A percentile compares a stretch with the other conserved stretches of the same genome.
phyloP scores from a whole-genome alignment of 176 grass and related monocot species.

The Stipa capillata region DNA sequence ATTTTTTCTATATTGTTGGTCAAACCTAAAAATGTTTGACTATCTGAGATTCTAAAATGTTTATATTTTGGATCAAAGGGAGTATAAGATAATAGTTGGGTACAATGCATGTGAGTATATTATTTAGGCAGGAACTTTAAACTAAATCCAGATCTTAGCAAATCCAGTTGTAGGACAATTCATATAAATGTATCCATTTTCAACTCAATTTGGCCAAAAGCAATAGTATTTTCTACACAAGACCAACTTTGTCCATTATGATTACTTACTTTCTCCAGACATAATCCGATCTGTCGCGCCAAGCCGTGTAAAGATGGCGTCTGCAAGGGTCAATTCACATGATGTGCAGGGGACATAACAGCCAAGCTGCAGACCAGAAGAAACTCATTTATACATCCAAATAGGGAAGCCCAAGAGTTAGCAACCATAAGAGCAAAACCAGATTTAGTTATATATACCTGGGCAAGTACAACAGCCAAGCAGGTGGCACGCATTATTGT shows the following conservation, averaged over 20 bases:
- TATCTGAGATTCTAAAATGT: too few species aligned
- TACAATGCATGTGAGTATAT: not conserved
- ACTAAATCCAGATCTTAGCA: not conserved
- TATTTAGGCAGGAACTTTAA: not conserved
- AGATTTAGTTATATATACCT: conserved; percentile 40
- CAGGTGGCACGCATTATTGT: conserved; percentile 93
- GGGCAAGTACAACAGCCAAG: conserved; percentile 73
- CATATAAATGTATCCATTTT: not conserved
- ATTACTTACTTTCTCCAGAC: conserved; percentile 87
- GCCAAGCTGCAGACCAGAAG: conserved; percentile 56
- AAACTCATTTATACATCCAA: conserved; percentile 14
- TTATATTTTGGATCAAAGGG: too few species aligned
- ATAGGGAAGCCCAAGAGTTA: not conserved
- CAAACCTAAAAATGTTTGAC: too few species aligned
- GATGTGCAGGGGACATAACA: conserved; percentile 83
- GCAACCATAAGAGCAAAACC: conserved; percentile 4
- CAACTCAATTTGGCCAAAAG: not conserved
- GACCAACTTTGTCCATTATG: not conserved
- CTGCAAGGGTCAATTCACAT: conserved; percentile 62
- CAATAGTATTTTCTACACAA: not conserved
- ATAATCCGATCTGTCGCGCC: conserved; percentile 92
- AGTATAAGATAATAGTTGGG: not conserved
- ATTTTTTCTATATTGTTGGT: too few species aligned
- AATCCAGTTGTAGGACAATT: not conserved
- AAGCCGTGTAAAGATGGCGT: conserved; percentile 88